These are phyloP conservation scores for Pelargonium australe DNA, from an alignment of 441 rosid species.

Conservation along the genomic window DNA sequence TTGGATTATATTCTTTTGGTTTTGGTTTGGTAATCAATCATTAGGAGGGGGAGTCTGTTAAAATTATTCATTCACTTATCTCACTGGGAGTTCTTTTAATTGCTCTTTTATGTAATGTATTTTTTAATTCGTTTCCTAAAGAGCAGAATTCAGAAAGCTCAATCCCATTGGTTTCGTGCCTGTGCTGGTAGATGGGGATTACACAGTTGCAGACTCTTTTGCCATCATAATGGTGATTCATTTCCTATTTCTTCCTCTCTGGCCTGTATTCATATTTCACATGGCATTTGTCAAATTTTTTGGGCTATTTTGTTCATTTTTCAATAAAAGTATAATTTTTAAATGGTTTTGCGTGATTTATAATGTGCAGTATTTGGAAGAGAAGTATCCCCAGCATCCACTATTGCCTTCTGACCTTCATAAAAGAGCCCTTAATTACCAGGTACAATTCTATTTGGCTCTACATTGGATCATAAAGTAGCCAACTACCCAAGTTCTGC, in stretches of 20 bases:
- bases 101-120: neutral
- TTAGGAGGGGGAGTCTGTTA: neutral
- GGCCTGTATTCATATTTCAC: neutral
- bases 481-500: neutral
- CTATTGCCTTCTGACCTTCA: slow-evolving; percentile 55
- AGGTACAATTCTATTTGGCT: slow-evolving; percentile 31
- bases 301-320: too few relatives aligned
- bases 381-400: slow-evolving; percentile 67
- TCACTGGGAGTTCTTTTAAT: neutral
- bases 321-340: neutral
- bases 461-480: too few relatives aligned
- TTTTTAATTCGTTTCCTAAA: neutral
- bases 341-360: neutral
- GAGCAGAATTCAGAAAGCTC: slow-evolving; percentile 53
- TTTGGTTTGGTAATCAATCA: neutral
- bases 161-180: slow-evolving; percentile 81
- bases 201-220: slow-evolving; percentile 60
- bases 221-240: slow-evolving; percentile 65
- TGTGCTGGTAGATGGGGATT: slow-evolving; percentile 64
- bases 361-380: slow-evolving; percentile 61
- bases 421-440: slow-evolving; percentile 56
- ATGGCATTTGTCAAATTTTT: too few relatives aligned
- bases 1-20: too few relatives aligned
- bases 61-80: too few relatives aligned
- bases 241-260: neutral